Evolutionary conservation across 805 yeast genomes (phyloP), one percentile per base, ranked within the genome.

Genomic region (Starmerella sp.): DNA sequence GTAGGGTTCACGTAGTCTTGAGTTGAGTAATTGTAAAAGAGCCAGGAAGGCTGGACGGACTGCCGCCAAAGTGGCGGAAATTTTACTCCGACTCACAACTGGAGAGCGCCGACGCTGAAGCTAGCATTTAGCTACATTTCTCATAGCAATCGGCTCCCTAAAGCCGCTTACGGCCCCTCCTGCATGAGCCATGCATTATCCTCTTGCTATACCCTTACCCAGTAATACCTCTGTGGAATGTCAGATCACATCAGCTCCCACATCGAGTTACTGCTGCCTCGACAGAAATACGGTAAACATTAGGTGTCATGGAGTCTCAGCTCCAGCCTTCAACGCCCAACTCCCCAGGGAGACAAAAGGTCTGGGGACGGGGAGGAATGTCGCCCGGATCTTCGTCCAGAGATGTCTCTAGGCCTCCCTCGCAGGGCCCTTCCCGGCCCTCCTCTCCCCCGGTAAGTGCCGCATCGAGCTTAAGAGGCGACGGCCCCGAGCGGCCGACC

Each of bases 401-500:
- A 28, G 48, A 44, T 13, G 48, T 28, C 32, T 35, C 50, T 15
- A 34, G 41, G 32, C 37, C 32, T 5, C 31, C 41, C 6, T 46
- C 41, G 31, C 50, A 13, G 7, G 28, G 15, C 9, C 39, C 50
- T 6, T 45, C 54, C 1, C 14, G 37, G 29, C 43, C 31, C n/a
- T 32, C 41, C 15, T 51, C 54, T 6, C 54, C 54, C 8, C 49
- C 30, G 3, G 8, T 34, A 10, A 44, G 54, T 14, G 41, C 45
- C 7, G 15, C 35, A 15, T 44, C 45, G n/a, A 42, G 31, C 39
- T 13, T 37, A 7, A 36, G 22, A 14, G 49, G 35, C 15, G 49
- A 44, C 17, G n/a, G 31, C 38, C 14, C 22, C 31, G 57, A 54
- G 51, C 54, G 54, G 15, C 57, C 57, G 14, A 15, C 48, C 4